Conservation (phyloP, 129 eudicot genomes). For the Flaveria ramosissima region DNA sequence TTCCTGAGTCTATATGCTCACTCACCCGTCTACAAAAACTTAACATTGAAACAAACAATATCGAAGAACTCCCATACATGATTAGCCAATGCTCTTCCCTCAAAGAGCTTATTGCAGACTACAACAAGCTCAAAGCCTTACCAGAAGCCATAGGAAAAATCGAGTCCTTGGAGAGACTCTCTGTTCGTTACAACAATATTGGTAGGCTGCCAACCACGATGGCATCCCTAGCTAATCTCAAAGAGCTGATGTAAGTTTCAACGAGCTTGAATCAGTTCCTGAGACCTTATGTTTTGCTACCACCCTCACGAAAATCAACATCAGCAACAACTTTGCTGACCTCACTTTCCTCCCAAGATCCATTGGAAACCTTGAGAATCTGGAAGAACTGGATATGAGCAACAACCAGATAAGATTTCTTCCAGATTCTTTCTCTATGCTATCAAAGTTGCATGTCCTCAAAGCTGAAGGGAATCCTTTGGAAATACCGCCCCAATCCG, state of each 20-base stretch:
- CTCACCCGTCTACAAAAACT: conserved; percentile 60
- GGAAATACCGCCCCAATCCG: conserved; percentile 66
- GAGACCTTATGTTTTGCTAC: conserved; percentile 94
- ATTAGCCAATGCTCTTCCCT: conserved; percentile 69
- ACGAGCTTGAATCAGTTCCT: conserved; percentile 77
- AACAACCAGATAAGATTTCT: conserved; percentile 77
- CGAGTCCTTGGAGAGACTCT: conserved; percentile 60
- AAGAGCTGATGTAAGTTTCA: conserved; percentile 88
- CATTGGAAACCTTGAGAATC: conserved; percentile 86
- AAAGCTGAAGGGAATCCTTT: conserved; percentile 85
- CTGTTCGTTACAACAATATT: conserved; percentile 71
- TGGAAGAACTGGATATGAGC: conserved; percentile 76
- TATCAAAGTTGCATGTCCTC: conserved; percentile 56
- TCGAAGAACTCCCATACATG: conserved; percentile 85
- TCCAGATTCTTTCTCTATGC: conserved; percentile 81
- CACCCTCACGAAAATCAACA: conserved; percentile 65
- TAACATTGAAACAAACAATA: conserved; percentile 67
- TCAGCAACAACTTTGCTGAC: conserved; percentile 91
- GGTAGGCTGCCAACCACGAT: conserved; percentile 78
- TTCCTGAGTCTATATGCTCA: conserved; percentile 76
- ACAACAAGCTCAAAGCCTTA: conserved; percentile 83
- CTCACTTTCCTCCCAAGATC: conserved; percentile 77
- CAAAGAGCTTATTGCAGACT: conserved; percentile 78
- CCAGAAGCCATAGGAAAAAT: conserved; percentile 86
- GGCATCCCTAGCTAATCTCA: conserved; percentile 61